These are phyloP conservation scores for Micromonas commoda DNA, from an alignment of 139 green algal genomes.

Conservation along the genomic window DNA sequence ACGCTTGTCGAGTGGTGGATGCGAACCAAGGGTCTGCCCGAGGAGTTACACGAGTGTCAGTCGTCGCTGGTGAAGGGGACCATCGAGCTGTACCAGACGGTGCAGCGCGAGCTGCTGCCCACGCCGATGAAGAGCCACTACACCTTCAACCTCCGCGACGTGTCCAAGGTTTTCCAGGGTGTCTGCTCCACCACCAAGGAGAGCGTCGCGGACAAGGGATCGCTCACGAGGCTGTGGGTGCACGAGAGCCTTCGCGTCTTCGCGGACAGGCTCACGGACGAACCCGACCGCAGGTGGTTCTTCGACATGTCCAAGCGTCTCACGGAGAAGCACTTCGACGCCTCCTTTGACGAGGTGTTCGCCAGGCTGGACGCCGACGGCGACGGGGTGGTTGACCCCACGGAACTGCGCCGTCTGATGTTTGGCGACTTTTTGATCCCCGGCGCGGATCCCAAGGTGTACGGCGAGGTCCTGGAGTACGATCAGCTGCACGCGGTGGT, in stretches of 20 bases:
- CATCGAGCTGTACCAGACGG: conserved; percentile 40
- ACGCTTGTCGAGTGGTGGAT: conserved; percentile 59
- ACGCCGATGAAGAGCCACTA: conserved; percentile 75
- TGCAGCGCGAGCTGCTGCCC: conserved; percentile 59
- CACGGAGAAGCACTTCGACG: conserved; percentile 51
- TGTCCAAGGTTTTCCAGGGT: conserved; percentile 67
- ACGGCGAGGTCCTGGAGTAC: conserved; percentile 63
- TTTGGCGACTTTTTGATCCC: conserved; percentile 74
- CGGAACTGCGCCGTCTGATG: conserved; percentile 46
- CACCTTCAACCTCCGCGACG: conserved; percentile 76
- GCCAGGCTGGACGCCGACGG: conserved; percentile 41
- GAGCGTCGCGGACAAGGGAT: conserved; percentile 69
- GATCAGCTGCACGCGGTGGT: conserved; percentile 55
- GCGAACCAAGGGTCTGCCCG: conserved; percentile 49
- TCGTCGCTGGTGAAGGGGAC: conserved; percentile 55
- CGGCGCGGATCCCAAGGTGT: conserved; percentile 57
- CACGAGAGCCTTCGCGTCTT: conserved; percentile 73
- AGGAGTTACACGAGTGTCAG: conserved; percentile 72
- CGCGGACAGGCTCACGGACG: conserved; percentile 60
- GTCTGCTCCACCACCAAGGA: conserved; percentile 61
- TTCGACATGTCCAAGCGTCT: conserved; percentile 42
- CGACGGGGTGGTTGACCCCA: conserved; percentile 39
- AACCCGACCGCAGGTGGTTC: conserved; percentile 55
- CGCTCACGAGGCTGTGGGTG: conserved; percentile 71
- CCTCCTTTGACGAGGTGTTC: conserved; percentile 54